Percentiles rank a stretch among this genome's conserved stretches.
Conservation (phyloP, 1,139 yeast species). For the Lodderomyces margitis region DNA sequence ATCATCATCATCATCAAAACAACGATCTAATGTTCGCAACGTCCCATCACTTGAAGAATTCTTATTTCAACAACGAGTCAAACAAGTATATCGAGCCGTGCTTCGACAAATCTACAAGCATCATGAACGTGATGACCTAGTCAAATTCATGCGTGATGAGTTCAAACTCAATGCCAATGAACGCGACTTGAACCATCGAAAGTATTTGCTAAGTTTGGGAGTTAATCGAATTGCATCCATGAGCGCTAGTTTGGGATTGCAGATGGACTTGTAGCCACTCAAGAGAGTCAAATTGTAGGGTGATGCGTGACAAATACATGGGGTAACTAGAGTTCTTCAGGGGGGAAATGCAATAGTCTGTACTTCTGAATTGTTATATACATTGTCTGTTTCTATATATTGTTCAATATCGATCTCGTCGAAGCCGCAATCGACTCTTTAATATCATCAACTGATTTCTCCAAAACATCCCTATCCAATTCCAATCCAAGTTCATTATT, state of each 20-base stretch:
- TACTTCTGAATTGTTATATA: too few relatives aligned
- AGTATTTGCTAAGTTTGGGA: conserved; percentile 39
- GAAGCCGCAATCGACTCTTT: conserved; percentile 19
- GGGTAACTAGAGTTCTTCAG: too few relatives aligned
- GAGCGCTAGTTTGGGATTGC: conserved; percentile 25
- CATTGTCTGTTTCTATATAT: conserved; percentile 10
- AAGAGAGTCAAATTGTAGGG: too few relatives aligned
- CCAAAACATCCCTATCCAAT: background rate
- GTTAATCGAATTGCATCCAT: conserved; percentile 27
- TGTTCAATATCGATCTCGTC: conserved; percentile 15
- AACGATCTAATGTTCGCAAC: conserved; percentile 6
- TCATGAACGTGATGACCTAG: conserved; percentile 39
- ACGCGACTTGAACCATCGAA: conserved; percentile 35
- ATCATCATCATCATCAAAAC: background rate
- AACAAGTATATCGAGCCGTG: conserved; percentile 33
- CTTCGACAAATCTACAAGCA: conserved; percentile 28
- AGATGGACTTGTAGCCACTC: conserved; percentile 5
- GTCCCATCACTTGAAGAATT: conserved; percentile 41
- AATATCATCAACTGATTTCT: conserved; percentile 10
- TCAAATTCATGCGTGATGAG: conserved; percentile 34
- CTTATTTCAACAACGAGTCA: conserved; percentile 35
- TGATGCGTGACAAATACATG: too few relatives aligned
- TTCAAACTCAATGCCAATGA: conserved; percentile 27
- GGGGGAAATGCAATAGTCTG: too few relatives aligned
- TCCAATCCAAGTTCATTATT: conserved; percentile 14